Base-by-base conservation (phyloP, 495 filamentous ascomycete species). In the Hypoxylon trugodes region DNA sequence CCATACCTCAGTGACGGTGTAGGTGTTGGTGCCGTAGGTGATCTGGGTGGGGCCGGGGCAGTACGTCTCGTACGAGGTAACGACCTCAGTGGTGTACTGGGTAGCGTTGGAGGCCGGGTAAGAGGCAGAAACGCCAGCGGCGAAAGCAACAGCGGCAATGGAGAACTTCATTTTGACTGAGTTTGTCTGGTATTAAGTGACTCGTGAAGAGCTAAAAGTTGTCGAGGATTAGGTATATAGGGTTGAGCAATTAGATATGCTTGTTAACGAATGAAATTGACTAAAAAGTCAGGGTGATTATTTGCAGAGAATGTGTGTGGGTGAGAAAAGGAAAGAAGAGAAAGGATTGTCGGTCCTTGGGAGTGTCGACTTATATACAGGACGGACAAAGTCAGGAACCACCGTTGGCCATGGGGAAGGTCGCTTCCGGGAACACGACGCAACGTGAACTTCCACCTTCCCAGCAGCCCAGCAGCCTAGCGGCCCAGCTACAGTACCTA, bases 101-200 rank as follows among this genome's bases (percentile, higher is more conserved):
- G 76, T 76, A 41, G 75, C 79, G 65, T 72, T 79, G 61, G 77
- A 76, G 65, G 73, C 78, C 65, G 62, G 67, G 67, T 81, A 84
- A 72, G 84, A 82, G 68, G 82, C 78, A 70, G 84, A 86, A 74
- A 87, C 78, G 70, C 85, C 84, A 76, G 84, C 85, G 75, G 84
- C 78, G 66, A 87, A 80, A 75, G 85, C 81, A 74, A 83, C 71
- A 75, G 80, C 73, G 68, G 77, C 72, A 67, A 73, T 71, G 69
- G 89, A 82, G 89, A 90, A 92, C 89, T 91, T 91, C 92, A 96
- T 96, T 75, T 89, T 93, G 89, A 85, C 74, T 70, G 76, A 73
- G n/a, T 71, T 75, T 76, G 74, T 76, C 72, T 73, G 78, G 74
- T 69, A 73, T 71, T 76, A 78, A 73, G 72, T 76, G 64, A 78